A percentile compares a stretch with the other conserved stretches of the same genome.
These are phyloP conservation scores for Uronychia binucleata DNA, from an alignment of 73 alveolate species.

Conservation along the genomic window DNA sequence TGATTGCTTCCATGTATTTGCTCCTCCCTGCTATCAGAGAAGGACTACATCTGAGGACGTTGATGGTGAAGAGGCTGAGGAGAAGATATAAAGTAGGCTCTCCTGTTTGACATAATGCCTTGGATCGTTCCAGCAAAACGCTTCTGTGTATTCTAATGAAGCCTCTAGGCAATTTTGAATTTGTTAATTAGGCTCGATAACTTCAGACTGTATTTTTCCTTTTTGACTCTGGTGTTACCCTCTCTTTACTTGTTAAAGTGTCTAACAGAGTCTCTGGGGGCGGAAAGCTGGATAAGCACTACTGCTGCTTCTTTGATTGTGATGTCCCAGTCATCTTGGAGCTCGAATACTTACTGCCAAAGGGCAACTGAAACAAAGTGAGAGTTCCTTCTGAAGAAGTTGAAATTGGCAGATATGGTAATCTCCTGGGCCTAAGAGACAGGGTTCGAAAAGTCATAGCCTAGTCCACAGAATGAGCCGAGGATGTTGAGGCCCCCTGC, in stretches of 20 bases:
- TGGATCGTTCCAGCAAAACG: not conserved
- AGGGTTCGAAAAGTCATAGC: slow-evolving; percentile 9
- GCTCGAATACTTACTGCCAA: slow-evolving; percentile 68
- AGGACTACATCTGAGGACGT: not conserved
- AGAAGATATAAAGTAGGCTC: not conserved
- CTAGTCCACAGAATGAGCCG: slow-evolving; percentile 77
- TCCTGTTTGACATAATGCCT: not conserved
- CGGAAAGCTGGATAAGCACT: slow-evolving; percentile 62
- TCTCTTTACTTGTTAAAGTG: slow-evolving; percentile 17
- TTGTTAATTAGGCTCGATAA: slow-evolving; percentile 25
- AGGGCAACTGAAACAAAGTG: slow-evolving; percentile 39
- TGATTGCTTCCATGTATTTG: not conserved
- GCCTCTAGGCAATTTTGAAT: slow-evolving; percentile 5
- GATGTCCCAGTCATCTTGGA: slow-evolving; percentile 71
- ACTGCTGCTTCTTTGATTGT: slow-evolving; percentile 67
- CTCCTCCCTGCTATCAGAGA: not conserved
- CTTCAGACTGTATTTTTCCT: slow-evolving; percentile 51
- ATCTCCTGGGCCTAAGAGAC: not conserved
- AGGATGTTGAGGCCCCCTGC: slow-evolving; percentile 70
- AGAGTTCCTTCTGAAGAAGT: slow-evolving; percentile 27
- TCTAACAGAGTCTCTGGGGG: slow-evolving; percentile 56
- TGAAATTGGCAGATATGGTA: slow-evolving; percentile 19
- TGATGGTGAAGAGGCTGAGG: not conserved
- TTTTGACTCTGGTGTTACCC: not conserved
- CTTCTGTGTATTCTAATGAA: not conserved